A percentile compares a stretch with the other conserved stretches of the same genome.
These are phyloP conservation scores for Clathrospora elynae DNA, from an alignment of 2,329 filamentous ascomycete genomes.

Conservation along the genomic window DNA sequence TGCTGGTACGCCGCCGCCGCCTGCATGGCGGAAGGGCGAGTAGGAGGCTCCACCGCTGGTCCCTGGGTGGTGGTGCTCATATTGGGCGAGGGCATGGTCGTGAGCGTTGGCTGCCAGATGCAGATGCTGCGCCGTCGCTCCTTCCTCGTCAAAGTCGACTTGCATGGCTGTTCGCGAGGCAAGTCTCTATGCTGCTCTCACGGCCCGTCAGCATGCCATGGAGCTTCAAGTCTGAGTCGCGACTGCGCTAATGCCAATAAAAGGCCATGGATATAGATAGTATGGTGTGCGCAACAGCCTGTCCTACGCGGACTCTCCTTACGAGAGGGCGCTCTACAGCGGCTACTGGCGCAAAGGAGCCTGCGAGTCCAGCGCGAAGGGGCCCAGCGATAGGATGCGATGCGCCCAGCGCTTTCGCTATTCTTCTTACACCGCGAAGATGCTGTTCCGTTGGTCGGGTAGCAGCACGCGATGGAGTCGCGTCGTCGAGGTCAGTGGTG, in stretches of 20 bases:
- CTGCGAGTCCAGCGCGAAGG: constrained; percentile 27
- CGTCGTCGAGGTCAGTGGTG: constrained; percentile 18
- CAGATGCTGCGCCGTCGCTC: constrained; percentile 41
- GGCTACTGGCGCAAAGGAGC: constrained; percentile 18
- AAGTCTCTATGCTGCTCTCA: constrained; percentile 28
- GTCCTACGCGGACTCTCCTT: not conserved
- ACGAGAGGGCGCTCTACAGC: constrained; percentile 4
- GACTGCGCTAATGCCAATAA: constrained; percentile 28
- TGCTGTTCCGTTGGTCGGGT: constrained; percentile 11
- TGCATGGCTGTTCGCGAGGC: constrained; percentile 42
- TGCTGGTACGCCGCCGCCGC: constrained; percentile 30
- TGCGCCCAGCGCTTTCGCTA: constrained; percentile 35
- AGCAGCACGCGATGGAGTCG: constrained; percentile 18
- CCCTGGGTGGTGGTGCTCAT: constrained; percentile 42
- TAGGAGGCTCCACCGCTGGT: constrained; percentile 36
- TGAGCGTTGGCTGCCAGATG: constrained; percentile 40
- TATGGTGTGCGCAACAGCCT: constrained; percentile 17
- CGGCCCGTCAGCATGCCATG: constrained; percentile 42
- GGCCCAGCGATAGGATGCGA: constrained; percentile 34
- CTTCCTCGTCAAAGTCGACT: constrained; percentile 44
- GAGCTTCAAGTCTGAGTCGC: constrained; percentile 27
- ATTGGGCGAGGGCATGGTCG: constrained; percentile 36
- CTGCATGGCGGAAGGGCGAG: constrained; percentile 44
- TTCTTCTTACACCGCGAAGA: constrained; percentile 1
- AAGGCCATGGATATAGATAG: constrained; percentile 23